Conservation (phyloP, 345 rosid species). For the Gossypium bickii region DNA sequence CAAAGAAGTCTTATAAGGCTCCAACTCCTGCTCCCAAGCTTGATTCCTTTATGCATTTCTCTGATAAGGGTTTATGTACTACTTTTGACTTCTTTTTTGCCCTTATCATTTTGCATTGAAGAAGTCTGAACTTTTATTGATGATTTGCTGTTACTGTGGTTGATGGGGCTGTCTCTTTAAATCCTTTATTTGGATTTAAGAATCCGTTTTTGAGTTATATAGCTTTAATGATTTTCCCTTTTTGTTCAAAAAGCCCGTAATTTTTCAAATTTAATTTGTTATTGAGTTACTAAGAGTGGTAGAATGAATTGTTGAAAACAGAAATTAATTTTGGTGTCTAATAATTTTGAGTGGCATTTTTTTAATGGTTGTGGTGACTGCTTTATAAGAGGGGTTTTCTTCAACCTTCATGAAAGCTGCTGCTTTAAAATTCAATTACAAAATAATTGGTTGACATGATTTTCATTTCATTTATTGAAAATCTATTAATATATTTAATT, state of each 20-base stretch:
- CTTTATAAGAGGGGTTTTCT: neutral
- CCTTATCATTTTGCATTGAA: neutral
- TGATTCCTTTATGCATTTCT: constrained; percentile 77
- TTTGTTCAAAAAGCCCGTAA: neutral
- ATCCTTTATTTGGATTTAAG: neutral
- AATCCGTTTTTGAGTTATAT: neutral
- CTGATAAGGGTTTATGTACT: constrained; percentile 73
- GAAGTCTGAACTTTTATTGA: neutral
- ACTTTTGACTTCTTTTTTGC: neutral
- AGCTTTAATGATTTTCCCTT: neutral
- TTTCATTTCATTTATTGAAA: too few species aligned
- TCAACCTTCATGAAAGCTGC: too few species aligned
- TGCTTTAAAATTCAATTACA: too few species aligned
- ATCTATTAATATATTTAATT: too few species aligned
- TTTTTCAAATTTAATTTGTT: neutral
- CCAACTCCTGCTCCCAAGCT: constrained; percentile 63
- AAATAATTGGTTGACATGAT: too few species aligned
- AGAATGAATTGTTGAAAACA: neutral
- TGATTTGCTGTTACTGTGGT: neutral
- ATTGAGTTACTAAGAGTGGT: neutral
- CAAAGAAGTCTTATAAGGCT: constrained; percentile 58
- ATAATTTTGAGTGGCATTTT: neutral
- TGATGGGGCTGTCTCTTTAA: neutral
- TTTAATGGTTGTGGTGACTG: neutral
- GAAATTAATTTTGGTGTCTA: neutral